Percentiles rank a stretch among this genome's conserved stretches.
These are phyloP conservation scores for Geranium brycei DNA, from an alignment of 345 rosid species.

Conservation along the genomic window DNA sequence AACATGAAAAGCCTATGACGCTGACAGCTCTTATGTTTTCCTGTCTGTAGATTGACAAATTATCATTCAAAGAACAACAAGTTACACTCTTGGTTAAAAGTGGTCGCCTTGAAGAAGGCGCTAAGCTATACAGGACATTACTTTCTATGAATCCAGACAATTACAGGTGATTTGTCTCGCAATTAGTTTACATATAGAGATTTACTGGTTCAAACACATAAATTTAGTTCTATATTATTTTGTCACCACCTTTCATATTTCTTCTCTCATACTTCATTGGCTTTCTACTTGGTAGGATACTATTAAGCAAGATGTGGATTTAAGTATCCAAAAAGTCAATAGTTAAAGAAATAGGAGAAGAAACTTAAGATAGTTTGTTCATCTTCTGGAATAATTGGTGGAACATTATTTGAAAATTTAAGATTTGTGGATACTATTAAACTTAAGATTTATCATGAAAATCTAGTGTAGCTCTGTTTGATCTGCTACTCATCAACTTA, in stretches of 20 bases:
- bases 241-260: no score
- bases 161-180: conserved; percentile 48
- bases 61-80: conserved; percentile 79
- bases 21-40: conserved; percentile 10
- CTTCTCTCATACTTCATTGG: no score
- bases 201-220: no score
- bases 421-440: no score
- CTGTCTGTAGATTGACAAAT: conserved; percentile 61
- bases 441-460: no score
- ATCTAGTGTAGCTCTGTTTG: background rate
- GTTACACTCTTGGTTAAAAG: conserved; percentile 68
- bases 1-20: conserved; percentile 4
- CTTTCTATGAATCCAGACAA: conserved; percentile 94
- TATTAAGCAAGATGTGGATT: no score
- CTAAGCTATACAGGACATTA: conserved; percentile 49
- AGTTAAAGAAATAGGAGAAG: background rate
- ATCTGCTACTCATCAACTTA: background rate
- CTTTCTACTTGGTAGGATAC: no score
- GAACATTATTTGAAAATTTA: no score
- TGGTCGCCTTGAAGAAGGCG: conserved; percentile 67
- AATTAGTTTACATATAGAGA: no score
- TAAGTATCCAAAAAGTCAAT: no score
- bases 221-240: no score
- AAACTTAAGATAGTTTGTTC: background rate
- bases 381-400: no score